Percentiles rank a stretch among this genome's conserved stretches.
phyloP scores from a whole-genome alignment of 2,329 filamentous ascomycete genomes.

The Fusarium lateritium region DNA sequence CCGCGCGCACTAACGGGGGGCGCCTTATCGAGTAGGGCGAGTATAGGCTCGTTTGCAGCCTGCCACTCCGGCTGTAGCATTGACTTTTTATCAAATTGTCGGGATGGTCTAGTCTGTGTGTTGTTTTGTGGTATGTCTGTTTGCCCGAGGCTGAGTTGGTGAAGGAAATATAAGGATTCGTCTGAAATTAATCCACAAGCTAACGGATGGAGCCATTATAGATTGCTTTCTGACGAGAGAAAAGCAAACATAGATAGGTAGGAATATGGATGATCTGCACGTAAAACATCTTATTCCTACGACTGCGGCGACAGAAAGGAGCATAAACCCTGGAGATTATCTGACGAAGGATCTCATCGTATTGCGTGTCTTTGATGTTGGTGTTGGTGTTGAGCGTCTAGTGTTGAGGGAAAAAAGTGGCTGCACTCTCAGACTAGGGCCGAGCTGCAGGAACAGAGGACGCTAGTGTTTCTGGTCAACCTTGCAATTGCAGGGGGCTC shows the following conservation, averaged over 20 bases:
- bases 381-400: conserved; percentile 18
- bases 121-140: not conserved
- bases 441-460: conserved; percentile 50
- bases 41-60: conserved; percentile 6
- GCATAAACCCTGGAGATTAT: conserved; percentile 14
- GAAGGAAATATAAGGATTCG: conserved; percentile 11
- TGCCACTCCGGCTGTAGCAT: conserved; percentile 1
- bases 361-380: not conserved
- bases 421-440: conserved; percentile 30
- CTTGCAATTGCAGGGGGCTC: conserved; percentile 26
- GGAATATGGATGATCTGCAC: not conserved
- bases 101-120: not conserved
- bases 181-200: conserved; percentile 2
- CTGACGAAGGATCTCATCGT: conserved; percentile 10
- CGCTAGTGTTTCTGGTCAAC: conserved; percentile 56
- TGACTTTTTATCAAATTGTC: conserved; percentile 8
- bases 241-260: conserved; percentile 4
- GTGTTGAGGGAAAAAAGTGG: conserved; percentile 16
- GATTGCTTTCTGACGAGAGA: conserved; percentile 10
- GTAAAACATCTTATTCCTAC: not conserved
- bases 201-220: conserved; percentile 10
- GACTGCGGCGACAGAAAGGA: conserved; percentile 22
- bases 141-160: conserved; percentile 8
- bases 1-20: conserved; percentile 9
- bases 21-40: conserved; percentile 10